phyloP scores from a whole-genome alignment of 768 basidiomycete species.

The Kwoniella pini region DNA sequence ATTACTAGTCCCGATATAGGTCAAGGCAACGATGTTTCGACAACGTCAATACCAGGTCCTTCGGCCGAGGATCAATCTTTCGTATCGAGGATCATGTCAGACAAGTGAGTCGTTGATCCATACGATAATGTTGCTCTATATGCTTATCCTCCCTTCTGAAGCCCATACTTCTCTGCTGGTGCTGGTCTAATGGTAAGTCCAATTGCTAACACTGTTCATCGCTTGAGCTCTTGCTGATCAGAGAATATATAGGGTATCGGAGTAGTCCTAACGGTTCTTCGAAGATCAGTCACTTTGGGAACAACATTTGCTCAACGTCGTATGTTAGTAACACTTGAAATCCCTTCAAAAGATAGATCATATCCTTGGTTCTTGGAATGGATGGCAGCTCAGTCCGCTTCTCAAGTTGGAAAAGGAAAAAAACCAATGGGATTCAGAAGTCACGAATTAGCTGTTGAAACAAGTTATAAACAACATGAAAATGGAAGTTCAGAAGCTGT shows the following conservation, averaged over 20 bases:
- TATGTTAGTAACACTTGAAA: conserved; percentile 91
- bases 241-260: conserved; percentile 85
- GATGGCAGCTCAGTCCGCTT: conserved; percentile 75
- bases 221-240: neutral
- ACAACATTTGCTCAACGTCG: conserved; percentile 78
- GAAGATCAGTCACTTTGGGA: conserved; percentile 69
- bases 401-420: conserved; percentile 36
- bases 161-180: conserved; percentile 96
- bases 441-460: conserved; percentile 94
- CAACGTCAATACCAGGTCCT: conserved; percentile 10
- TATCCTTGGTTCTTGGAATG: conserved; percentile 97
- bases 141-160: conserved; percentile 50
- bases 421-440: conserved; percentile 64
- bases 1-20: neutral
- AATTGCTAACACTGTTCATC: neutral
- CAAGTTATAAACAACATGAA: conserved; percentile 77
- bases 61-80: conserved; percentile 25
- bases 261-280: conserved; percentile 73
- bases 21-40: neutral
- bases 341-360: conserved; percentile 89
- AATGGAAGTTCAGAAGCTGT: conserved; percentile 87
- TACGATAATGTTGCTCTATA: neutral
- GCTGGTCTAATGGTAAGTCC: conserved; percentile 92
- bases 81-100: conserved; percentile 41
- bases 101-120: conserved; percentile 40